Evolutionary conservation across 2,329 filamentous ascomycete species (phyloP).

Genomic region (Aspergillus sp.): DNA sequence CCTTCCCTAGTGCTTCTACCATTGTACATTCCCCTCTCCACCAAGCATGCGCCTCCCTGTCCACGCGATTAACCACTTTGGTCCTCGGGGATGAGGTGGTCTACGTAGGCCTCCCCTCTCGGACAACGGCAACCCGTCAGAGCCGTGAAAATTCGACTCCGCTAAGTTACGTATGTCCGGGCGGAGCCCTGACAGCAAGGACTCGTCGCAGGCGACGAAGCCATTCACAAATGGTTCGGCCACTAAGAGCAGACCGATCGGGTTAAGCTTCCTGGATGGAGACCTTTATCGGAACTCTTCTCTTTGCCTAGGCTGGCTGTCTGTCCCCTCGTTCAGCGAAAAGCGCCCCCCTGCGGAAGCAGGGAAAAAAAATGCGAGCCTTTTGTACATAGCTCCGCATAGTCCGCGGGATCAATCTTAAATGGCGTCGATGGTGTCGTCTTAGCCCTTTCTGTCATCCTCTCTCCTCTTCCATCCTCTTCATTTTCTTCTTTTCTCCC

Average conservation of each 20-base stretch:
- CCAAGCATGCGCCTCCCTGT: no score
- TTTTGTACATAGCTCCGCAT: not conserved
- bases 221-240: not conserved
- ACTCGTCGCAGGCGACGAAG: not conserved
- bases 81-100: not conserved
- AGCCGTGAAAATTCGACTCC: not conserved
- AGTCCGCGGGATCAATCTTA: not conserved
- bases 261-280: not conserved
- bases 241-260: not conserved
- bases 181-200: not conserved
- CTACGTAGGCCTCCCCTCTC: not conserved
- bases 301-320: no score
- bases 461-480: not conserved
- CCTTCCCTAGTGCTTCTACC: no score
- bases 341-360: no score
- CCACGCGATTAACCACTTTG: not conserved
- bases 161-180: conserved; percentile 7
- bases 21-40: no score
- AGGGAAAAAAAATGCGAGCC: not conserved
- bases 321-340: no score
- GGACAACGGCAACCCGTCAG: not conserved
- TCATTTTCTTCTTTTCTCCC: not conserved
- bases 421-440: conserved; percentile 5
- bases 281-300: not conserved
- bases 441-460: not conserved